Base-by-base conservation (phyloP, 768 basidiomycete species). In the Trametes cubensis region DNA sequence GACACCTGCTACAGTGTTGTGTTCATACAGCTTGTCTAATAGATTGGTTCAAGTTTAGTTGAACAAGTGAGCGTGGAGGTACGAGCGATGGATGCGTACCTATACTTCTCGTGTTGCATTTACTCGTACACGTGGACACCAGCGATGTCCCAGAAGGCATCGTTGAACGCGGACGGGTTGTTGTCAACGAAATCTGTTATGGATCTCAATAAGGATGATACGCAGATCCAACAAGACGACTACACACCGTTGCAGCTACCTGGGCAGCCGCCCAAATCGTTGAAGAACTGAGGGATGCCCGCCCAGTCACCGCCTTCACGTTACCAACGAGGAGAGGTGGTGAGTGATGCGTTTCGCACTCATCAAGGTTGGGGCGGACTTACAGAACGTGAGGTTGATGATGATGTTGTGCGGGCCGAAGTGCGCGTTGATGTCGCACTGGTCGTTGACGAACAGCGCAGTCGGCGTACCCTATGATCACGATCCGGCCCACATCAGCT, bases 141-240 rank as follows among this genome's bases (percentile, higher is more conserved):
- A 49, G 81, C 79, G 71, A 93, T 81, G 46, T 89, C 83, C 75
- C 89, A 92, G 77, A 85, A 91, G 0, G 91, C 88, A 34, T 88
- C 76, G 11, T 66, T 64, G 74, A 92, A 92, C 13, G 85, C 86
- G 3, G 74, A 71, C 1, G 90, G 90, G 67, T 89, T 86, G 62
- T 81, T 80, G 75, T 85, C 80, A 66, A 89, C 87, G 65, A 76
- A 88, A 63, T 83, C 86, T 88, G 61, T 39, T 20, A 54, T 18
- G 39, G 15, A 18, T 23, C 15, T 38, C n/a, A 4, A 30, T 50
- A 6, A 55, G 30, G 13, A 7, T 18, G 11, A 0, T 17, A 14
- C 10, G 2, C 14, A 10, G 38, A 21, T 4, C 34, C 4, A 40
- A n/a, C 38, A 48, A 4, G 38, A 42, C 20, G 21, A 23, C 3